These are phyloP conservation scores for Porphyra umbilicalis DNA, from an alignment of 31 red algal genomes.

Conservation along the genomic window DNA sequence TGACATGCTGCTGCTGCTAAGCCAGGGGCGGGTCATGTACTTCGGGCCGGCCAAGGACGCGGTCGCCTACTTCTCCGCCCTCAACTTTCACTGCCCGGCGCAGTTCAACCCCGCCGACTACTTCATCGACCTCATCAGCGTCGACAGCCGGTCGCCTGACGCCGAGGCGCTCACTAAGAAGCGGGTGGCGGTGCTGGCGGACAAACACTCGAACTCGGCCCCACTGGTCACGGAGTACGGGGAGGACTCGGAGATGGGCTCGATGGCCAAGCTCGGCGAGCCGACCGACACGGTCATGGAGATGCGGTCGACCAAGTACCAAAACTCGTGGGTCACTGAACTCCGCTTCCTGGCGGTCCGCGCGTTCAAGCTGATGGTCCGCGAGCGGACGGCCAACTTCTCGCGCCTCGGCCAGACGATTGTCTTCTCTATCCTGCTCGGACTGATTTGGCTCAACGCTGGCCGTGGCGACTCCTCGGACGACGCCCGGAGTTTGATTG, in stretches of 20 bases:
- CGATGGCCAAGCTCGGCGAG: neutral
- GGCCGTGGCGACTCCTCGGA: slow-evolving; percentile 37
- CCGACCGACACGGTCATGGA: neutral
- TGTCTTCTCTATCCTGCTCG: slow-evolving; percentile 71
- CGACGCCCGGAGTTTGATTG: slow-evolving; percentile 9
- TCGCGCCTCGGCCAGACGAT: slow-evolving; percentile 61
- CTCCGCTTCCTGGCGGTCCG: slow-evolving; percentile 48
- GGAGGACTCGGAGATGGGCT: slow-evolving; percentile 5
- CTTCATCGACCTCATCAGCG: slow-evolving; percentile 81
- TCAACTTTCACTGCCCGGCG: slow-evolving; percentile 69
- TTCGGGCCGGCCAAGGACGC: slow-evolving; percentile 92
- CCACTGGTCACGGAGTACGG: slow-evolving; percentile 8
- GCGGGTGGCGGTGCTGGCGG: slow-evolving; percentile 50
- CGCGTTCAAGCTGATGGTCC: slow-evolving; percentile 47
- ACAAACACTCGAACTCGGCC: slow-evolving; percentile 23
- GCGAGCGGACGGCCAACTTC: slow-evolving; percentile 44
- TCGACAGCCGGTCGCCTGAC: slow-evolving; percentile 52
- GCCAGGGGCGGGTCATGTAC: slow-evolving; percentile 87
- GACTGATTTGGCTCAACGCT: slow-evolving; percentile 87
- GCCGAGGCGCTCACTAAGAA: slow-evolving; percentile 54
- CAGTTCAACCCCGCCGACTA: slow-evolving; percentile 96
- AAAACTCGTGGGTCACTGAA: slow-evolving; percentile 64
- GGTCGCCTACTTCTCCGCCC: slow-evolving; percentile 66
- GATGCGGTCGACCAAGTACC: slow-evolving; percentile 13
- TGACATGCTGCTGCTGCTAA: slow-evolving; percentile 83